These are phyloP conservation scores for Ogataea angusta DNA, from an alignment of 805 yeast species.

Conservation along the genomic window DNA sequence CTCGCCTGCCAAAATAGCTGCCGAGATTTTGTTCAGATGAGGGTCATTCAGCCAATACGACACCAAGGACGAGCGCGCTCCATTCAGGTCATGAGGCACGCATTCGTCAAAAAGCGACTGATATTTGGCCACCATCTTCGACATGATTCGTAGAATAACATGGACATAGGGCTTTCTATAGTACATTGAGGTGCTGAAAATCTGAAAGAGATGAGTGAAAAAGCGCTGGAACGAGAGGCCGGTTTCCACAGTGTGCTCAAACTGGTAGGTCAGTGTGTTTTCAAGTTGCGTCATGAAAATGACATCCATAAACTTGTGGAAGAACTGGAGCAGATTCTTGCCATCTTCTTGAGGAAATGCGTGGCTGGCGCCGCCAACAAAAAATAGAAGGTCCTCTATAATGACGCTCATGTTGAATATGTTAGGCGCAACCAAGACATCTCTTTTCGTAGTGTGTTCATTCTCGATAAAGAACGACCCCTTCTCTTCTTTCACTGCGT, in stretches of 20 bases:
- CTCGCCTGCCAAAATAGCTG: conserved; percentile 26
- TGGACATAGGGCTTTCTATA: conserved; percentile 56
- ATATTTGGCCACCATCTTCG: conserved; percentile 38
- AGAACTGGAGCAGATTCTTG: conserved; percentile 40
- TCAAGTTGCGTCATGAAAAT: conserved; percentile 65
- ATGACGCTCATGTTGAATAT: conserved; percentile 78
- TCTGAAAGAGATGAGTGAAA: conserved; percentile 44
- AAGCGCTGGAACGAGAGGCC: conserved; percentile 37
- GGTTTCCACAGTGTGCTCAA: conserved; percentile 40
- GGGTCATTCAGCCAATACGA: conserved; percentile 36
- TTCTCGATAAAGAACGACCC: conserved; percentile 53
- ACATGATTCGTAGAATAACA: conserved; percentile 39
- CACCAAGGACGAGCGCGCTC: conserved; percentile 12
- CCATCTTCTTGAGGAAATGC: conserved; percentile 33
- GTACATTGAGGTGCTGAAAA: conserved; percentile 57
- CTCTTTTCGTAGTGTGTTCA: conserved; percentile 53
- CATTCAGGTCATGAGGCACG: conserved; percentile 19
- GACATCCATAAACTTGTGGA: conserved; percentile 59
- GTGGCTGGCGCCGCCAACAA: conserved; percentile 55
- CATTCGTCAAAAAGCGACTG: conserved; percentile 30
- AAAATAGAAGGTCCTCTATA: conserved; percentile 67
- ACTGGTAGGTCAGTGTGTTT: conserved; percentile 49
- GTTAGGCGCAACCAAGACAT: conserved; percentile 64
- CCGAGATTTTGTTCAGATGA: conserved; percentile 31
- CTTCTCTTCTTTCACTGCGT: conserved; percentile 24